These are phyloP conservation scores for Boletus subparvulus DNA, from an alignment of 768 basidiomycete species.

Conservation along the genomic window DNA sequence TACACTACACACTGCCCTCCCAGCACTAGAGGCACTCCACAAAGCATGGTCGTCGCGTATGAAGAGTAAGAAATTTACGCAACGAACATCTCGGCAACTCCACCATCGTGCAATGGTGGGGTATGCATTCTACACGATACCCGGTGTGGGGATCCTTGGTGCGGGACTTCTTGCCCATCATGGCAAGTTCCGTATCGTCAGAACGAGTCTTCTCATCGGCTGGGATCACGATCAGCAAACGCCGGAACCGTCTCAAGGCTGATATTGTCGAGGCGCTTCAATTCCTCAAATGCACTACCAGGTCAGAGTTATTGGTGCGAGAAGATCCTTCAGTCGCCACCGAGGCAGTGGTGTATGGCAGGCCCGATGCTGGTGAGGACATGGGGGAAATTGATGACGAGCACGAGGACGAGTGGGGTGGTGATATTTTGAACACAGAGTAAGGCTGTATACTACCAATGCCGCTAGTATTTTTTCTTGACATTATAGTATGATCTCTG, in stretches of 20 bases:
- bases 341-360: background rate
- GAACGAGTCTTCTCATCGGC: background rate
- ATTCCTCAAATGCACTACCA: conserved; percentile 1
- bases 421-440: background rate
- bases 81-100: background rate
- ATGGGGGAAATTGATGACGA: too few species aligned
- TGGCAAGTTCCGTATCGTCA: conserved; percentile 3
- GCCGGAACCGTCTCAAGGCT: conserved; percentile 2
- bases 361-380: background rate
- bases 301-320: background rate
- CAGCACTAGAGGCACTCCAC: background rate
- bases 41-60: background rate
- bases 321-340: background rate
- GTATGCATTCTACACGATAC: background rate
- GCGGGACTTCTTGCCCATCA: conserved; percentile 1
- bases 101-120: conserved; percentile 9
- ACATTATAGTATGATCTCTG: too few species aligned
- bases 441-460: too few species aligned
- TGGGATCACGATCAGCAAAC: conserved; percentile 8
- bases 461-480: too few species aligned
- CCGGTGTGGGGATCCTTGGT: conserved; percentile 6
- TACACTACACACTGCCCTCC: background rate
- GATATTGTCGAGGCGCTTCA: background rate
- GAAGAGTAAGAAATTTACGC: conserved; percentile 1
- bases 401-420: conserved; percentile 4